Evolutionary conservation across 208 protist genomes (phyloP).

Genomic region (Porcisia hertigi): DNA sequence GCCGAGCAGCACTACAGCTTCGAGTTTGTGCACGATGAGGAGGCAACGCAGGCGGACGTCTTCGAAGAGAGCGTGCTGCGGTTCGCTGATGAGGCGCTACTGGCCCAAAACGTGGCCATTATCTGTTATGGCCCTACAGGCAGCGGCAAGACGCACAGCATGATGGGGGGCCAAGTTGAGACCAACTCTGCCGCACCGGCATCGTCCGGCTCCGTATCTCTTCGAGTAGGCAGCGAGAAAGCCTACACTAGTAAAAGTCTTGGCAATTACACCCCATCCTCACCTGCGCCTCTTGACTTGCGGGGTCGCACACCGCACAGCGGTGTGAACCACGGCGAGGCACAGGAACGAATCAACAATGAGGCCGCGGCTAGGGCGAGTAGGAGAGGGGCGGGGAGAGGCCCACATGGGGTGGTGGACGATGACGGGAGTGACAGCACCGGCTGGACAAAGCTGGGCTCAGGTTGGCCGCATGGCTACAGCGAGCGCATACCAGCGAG

Average conservation of each 20-base stretch:
- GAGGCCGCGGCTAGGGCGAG: constrained; percentile 1
- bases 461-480: constrained; percentile 24
- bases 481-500: constrained; percentile 2
- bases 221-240: not conserved
- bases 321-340: not conserved
- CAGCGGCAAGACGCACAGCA: constrained; percentile 90
- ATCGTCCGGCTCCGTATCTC: not conserved
- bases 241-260: not conserved
- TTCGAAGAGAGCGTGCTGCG: constrained; percentile 88
- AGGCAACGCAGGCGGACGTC: constrained; percentile 83
- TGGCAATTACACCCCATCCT: not conserved
- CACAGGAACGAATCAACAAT: not conserved
- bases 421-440: constrained; percentile 23
- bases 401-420: not conserved
- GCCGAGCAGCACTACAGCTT: constrained; percentile 83
- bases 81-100: constrained; percentile 82
- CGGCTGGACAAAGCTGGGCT: constrained; percentile 17
- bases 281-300: not conserved
- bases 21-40: constrained; percentile 85
- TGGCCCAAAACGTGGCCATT: constrained; percentile 83
- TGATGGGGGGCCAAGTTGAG: constrained; percentile 68
- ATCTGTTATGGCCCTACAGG: constrained; percentile 88
- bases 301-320: constrained; percentile 2
- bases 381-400: constrained; percentile 1
- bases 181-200: not conserved